These are phyloP conservation scores for Cytospora schulzeri DNA, from an alignment of 2,329 filamentous ascomycete species.

Conservation along the genomic window DNA sequence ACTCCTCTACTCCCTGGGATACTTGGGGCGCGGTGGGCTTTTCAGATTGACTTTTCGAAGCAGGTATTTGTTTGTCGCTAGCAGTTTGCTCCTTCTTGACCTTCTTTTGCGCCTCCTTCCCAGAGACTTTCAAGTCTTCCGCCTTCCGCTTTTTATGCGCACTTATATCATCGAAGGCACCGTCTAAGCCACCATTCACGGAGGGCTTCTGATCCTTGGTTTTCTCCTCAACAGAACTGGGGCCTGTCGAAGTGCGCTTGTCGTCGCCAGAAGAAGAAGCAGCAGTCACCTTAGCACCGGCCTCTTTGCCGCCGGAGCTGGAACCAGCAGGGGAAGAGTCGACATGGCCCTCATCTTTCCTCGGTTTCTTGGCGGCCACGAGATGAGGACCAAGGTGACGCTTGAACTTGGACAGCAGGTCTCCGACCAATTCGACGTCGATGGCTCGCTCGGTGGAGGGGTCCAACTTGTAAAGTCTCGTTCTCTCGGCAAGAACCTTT, in stretches of 20 bases:
- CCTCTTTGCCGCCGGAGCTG: neutral
- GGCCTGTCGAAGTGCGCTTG: neutral
- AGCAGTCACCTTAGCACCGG: neutral
- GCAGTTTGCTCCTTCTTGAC: slow-evolving; percentile 17
- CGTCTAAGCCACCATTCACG: slow-evolving; percentile 1
- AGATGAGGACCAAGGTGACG: slow-evolving; percentile 30
- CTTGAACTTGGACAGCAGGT: slow-evolving; percentile 30
- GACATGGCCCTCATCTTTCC: neutral
- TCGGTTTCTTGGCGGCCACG: slow-evolving; percentile 4
- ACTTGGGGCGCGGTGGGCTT: neutral
- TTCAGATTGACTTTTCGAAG: slow-evolving; percentile 2
- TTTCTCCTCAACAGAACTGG: neutral
- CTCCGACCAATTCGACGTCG: slow-evolving; percentile 29
- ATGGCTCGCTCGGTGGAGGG: slow-evolving; percentile 26
- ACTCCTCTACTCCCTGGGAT: slow-evolving; percentile 4
- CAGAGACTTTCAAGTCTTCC: neutral
- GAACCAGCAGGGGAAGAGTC: neutral
- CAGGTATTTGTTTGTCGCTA: neutral
- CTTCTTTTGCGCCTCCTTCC: slow-evolving; percentile 17
- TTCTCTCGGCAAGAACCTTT: slow-evolving; percentile 25
- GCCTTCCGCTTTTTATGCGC: slow-evolving; percentile 18
- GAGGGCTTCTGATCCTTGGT: neutral
- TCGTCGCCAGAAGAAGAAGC: neutral
- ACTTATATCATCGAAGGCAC: slow-evolving; percentile 15
- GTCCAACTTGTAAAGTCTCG: slow-evolving; percentile 26